A percentile compares a stretch with the other conserved stretches of the same genome.
These are phyloP conservation scores for Silene uniflora DNA, from an alignment of 148 eudicot genomes.

Conservation along the genomic window DNA sequence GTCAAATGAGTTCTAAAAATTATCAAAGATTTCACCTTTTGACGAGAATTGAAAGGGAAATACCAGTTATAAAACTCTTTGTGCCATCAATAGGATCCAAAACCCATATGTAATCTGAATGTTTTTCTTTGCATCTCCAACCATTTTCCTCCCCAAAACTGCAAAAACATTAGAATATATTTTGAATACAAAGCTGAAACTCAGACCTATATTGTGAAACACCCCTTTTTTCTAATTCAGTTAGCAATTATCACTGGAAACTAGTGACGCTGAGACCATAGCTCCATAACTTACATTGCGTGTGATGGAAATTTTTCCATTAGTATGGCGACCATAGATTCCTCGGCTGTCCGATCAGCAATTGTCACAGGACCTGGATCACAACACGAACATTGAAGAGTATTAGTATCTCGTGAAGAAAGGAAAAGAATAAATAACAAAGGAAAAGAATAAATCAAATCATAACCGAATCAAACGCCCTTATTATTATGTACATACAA, in stretches of 20 bases:
- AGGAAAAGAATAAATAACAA: not conserved
- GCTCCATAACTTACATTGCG: conserved; percentile 63
- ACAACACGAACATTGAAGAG: conserved; percentile 9
- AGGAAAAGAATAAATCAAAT: not conserved
- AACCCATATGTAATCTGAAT: conserved; percentile 92
- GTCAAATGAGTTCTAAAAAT: conserved; percentile 5
- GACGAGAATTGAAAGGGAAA: not conserved
- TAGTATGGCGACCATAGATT: conserved; percentile 62
- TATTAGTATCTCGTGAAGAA: not conserved
- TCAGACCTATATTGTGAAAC: not conserved
- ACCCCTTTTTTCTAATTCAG: not conserved
- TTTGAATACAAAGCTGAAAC: not conserved
- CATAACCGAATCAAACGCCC: not conserved
- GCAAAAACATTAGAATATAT: conserved; percentile 22
- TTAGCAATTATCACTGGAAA: not conserved
- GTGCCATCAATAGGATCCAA: conserved; percentile 98
- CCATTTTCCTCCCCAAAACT: conserved; percentile 98
- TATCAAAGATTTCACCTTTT: not conserved
- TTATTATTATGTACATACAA: too few relatives aligned
- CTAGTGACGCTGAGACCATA: not conserved
- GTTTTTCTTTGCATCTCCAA: conserved; percentile 77
- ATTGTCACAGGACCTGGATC: conserved; percentile 87
- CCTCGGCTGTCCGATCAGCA: conserved; percentile 93
- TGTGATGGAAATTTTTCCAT: conserved; percentile 65
- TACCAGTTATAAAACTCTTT: conserved; percentile 97